phyloP scores from a whole-genome alignment of 2,329 filamentous ascomycete genomes.

The Pyricularia pennisetigena region DNA sequence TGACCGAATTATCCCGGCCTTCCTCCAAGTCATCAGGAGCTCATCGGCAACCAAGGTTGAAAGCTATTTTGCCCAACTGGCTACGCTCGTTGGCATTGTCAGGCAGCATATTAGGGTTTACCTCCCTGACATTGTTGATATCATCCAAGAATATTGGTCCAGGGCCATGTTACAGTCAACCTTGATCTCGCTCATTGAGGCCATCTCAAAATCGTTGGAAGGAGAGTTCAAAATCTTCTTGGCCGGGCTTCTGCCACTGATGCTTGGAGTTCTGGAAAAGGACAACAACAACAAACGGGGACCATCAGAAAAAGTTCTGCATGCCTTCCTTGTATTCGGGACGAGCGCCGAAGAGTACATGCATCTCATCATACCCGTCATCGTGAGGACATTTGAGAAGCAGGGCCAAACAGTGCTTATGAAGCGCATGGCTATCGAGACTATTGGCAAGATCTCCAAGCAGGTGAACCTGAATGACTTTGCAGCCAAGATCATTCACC shows the following conservation, averaged over 20 bases:
- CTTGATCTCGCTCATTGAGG: conserved; percentile 84
- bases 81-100: conserved; percentile 87
- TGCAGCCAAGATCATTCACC: conserved; percentile 92
- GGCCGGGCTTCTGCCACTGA: conserved; percentile 77
- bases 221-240: conserved; percentile 98
- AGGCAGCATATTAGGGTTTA: conserved; percentile 93
- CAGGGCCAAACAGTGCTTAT: conserved; percentile 70
- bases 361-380: conserved; percentile 94
- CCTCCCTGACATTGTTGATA: conserved; percentile 73
- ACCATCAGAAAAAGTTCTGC: conserved; percentile 82
- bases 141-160: conserved; percentile 84
- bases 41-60: conserved; percentile 72
- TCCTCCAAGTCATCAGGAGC: conserved; percentile 78
- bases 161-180: conserved; percentile 78
- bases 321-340: conserved; percentile 93
- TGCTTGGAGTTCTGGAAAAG: conserved; percentile 89
- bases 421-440: conserved; percentile 85
- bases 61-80: conserved; percentile 95
- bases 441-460: conserved; percentile 83
- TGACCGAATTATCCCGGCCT: conserved; percentile 87
- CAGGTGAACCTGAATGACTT: conserved; percentile 98
- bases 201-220: conserved; percentile 85
- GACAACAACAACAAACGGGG: conserved; percentile 67
- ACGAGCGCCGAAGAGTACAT: conserved; percentile 97
- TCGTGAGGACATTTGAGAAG: conserved; percentile 90